Base-by-base conservation (phyloP, 192 early-diverging fungal genomes). In the Linnemannia schmuckeri region DNA sequence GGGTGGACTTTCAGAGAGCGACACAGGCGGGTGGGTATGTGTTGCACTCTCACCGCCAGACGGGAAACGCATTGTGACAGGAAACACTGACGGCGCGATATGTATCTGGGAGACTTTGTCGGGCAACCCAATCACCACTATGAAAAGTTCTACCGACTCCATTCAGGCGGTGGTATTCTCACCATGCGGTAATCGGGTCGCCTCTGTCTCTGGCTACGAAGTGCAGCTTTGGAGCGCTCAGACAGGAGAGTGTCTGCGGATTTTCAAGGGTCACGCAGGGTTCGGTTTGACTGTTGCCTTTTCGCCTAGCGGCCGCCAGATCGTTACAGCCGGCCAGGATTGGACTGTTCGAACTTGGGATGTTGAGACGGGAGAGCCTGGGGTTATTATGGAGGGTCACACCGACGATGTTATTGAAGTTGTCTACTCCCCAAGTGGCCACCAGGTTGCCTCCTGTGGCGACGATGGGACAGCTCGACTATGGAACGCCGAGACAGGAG, bases 401-500 rank as follows among this genome's bases (percentile, higher is more conserved):
- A 57, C 54, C 44, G 44, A 44, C 7, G 44, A 0, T 44, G 7
- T 44, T 12, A 44, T 44, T 8, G 44, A 44, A 44, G 27, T 63
- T 9, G 61, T 22, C 1, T 63, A 63, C 61, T 63, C 61, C 12
- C 27, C 27, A 33, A 9, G 12, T 10, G 61, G 61, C 24, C 10
- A 33, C 12, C 61, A 30, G 27, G 33, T 63, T 63, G 61, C 61
- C 6, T 63, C 61, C 27, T 63, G 61, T 30, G 61, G 77, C 69
- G 5, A 55, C 0, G 77, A 79, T 15, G 49, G 54, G 35, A 72
- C 77, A 40, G 70, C 70, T 15, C 77, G 77, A 18, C 47, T 79
- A 6, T 79, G 77, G 77, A n/a, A 22, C 27, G 24, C 27, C 6
- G 9, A 7, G 9, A 63, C 61, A 30, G 61, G 61, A 63, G 12